Evolutionary conservation across 768 basidiomycete species (phyloP).

Genomic region (Tulasnella sp.): DNA sequence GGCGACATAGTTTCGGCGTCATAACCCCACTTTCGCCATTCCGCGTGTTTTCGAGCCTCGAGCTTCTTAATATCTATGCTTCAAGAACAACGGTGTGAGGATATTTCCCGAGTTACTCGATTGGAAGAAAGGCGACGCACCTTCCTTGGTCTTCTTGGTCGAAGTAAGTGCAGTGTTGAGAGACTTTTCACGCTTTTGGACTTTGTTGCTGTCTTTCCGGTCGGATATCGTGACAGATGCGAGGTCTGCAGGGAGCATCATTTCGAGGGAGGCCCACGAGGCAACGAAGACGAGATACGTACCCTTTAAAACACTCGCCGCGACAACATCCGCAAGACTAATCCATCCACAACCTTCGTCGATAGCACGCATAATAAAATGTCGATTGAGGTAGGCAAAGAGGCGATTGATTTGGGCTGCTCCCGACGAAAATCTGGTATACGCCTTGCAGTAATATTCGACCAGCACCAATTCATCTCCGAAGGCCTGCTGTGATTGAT

Average conservation of each 20-base stretch:
- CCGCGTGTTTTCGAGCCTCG: constrained; percentile 29
- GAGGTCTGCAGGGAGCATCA: background rate
- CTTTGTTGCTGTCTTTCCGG: background rate
- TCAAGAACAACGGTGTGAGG: background rate
- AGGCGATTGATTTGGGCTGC: constrained; percentile 29
- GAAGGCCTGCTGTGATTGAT: background rate
- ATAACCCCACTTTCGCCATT: constrained; percentile 31
- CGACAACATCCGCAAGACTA: constrained; percentile 29
- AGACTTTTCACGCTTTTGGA: constrained; percentile 18
- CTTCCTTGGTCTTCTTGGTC: constrained; percentile 27
- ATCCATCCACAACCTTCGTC: constrained; percentile 32
- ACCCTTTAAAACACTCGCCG: constrained; percentile 25
- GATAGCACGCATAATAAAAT: constrained; percentile 30
- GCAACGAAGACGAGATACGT: background rate
- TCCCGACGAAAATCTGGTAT: constrained; percentile 29
- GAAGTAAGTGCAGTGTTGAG: background rate
- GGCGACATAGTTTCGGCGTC: constrained; percentile 17
- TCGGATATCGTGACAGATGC: constrained; percentile 17
- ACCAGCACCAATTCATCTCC: constrained; percentile 26
- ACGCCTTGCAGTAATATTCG: constrained; percentile 25
- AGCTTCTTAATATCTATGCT: constrained; percentile 25
- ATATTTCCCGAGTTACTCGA: background rate
- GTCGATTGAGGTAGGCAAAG: constrained; percentile 32
- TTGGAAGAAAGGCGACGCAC: background rate
- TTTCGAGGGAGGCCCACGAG: background rate